Evolutionary conservation across 495 filamentous ascomycete genomes (phyloP).

Genomic region (Articulospora tetracladia): DNA sequence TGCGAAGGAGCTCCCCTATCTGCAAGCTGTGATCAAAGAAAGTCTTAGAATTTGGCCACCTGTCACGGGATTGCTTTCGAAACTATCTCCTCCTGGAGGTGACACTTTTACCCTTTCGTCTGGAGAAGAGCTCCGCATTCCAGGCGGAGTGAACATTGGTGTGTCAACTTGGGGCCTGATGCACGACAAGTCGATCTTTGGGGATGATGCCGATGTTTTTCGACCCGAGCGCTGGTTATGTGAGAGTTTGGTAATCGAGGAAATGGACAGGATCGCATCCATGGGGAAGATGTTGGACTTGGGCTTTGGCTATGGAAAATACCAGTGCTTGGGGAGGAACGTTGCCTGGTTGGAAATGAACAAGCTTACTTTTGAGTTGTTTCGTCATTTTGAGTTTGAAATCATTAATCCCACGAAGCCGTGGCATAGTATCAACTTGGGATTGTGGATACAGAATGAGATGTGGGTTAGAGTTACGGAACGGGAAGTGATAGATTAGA

Average conservation of each 20-base stretch:
- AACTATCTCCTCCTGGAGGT: constrained; percentile 42
- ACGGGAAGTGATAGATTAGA: neutral
- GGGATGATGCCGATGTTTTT: constrained; percentile 44
- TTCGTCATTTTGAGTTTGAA: constrained; percentile 49
- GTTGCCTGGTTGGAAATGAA: constrained; percentile 43
- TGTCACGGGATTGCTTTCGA: constrained; percentile 30
- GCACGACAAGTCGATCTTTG: constrained; percentile 38
- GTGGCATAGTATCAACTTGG: constrained; percentile 25
- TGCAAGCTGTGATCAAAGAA: constrained; percentile 48
- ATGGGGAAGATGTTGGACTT: constrained; percentile 37
- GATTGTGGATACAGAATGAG: constrained; percentile 8
- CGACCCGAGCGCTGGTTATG: constrained; percentile 51
- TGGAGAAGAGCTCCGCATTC: constrained; percentile 44
- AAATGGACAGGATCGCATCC: constrained; percentile 24
- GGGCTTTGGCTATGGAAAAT: constrained; percentile 39
- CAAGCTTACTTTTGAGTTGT: constrained; percentile 53
- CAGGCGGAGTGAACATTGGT: constrained; percentile 42
- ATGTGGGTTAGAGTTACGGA: constrained; percentile 13
- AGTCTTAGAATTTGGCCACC: constrained; percentile 41
- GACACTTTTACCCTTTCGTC: constrained; percentile 34
- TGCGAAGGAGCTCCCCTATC: constrained; percentile 40
- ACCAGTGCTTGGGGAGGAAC: constrained; percentile 39
- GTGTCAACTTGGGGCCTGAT: constrained; percentile 28
- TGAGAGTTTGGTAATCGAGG: constrained; percentile 26
- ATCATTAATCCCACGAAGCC: constrained; percentile 44